Percentiles rank a stretch among this genome's conserved stretches.
Evolutionary conservation across 768 basidiomycete genomes (phyloP).

Genomic region (Suillus sp.): DNA sequence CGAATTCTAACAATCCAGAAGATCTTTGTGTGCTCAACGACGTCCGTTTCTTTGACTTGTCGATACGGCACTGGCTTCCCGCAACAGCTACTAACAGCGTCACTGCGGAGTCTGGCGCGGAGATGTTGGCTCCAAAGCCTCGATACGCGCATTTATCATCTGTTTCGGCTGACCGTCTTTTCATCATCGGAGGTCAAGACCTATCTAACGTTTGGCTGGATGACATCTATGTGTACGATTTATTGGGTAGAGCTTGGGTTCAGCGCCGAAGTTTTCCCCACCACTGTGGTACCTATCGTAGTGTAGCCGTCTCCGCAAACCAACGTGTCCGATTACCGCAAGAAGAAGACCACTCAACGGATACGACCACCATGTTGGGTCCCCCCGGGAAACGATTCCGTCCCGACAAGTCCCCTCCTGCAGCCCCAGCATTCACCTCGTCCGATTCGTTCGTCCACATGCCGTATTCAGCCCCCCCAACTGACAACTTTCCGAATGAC

Average conservation of each 20-base stretch:
- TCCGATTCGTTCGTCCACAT: conserved; percentile 66
- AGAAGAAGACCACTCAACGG: conserved; percentile 51
- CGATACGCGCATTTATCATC: conserved; percentile 95
- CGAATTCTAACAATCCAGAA: conserved; percentile 68
- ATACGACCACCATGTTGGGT: conserved; percentile 47
- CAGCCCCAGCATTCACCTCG: conserved; percentile 52
- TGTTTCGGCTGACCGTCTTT: conserved; percentile 78
- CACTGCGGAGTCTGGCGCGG: conserved; percentile 41
- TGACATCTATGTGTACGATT: conserved; percentile 89
- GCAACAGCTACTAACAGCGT: conserved; percentile 30
- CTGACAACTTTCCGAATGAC: conserved; percentile 77
- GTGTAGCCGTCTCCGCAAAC: conserved; percentile 80
- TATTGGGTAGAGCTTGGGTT: conserved; percentile 73
- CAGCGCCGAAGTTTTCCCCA: conserved; percentile 79
- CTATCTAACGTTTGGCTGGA: conserved; percentile 92
- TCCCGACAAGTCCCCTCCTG: conserved; percentile 43
- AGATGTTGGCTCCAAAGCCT: conserved; percentile 68
- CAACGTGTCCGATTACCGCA: conserved; percentile 68
- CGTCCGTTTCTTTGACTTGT: conserved; percentile 85
- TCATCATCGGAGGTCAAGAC: conserved; percentile 96
- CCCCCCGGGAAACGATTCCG: conserved; percentile 63
- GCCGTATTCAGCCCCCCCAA: conserved; percentile 74
- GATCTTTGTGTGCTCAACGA: conserved; percentile 93
- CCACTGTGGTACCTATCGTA: conserved; percentile 97
- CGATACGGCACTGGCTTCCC: conserved; percentile 71